Percentiles rank a stretch among this genome's conserved stretches.
Conservation (phyloP, 352 stramenopile genomes). For the Phytopythium cucurbitacearum region DNA sequence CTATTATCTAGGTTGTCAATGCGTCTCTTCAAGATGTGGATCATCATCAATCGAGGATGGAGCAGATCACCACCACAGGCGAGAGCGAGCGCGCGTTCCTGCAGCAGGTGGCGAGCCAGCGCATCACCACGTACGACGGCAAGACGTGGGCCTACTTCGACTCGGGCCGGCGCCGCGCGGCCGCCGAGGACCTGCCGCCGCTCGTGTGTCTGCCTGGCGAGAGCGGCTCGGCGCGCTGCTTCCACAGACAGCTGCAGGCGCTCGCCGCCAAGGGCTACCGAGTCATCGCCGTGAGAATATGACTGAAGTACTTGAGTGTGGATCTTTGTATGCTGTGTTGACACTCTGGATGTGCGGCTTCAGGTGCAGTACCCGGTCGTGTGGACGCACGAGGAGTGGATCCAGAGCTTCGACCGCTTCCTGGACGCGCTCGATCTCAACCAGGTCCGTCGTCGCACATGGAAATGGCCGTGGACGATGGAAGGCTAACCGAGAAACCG, state of each 20-base stretch:
- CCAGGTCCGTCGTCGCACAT: conserved; percentile 11
- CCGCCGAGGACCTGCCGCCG: conserved; percentile 18
- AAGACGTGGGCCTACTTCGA: conserved; percentile 81
- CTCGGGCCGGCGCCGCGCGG: conserved; percentile 35
- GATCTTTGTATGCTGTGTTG: not conserved
- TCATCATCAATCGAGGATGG: not conserved
- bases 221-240: conserved; percentile 44
- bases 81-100: conserved; percentile 51
- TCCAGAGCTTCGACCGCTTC: conserved; percentile 79
- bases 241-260: conserved; percentile 50
- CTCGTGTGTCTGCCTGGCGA: conserved; percentile 65
- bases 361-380: conserved; percentile 68
- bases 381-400: conserved; percentile 80
- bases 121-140: conserved; percentile 72
- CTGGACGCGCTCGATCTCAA: conserved; percentile 55
- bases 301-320: not conserved
- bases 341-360: not conserved
- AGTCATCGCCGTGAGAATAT: conserved; percentile 41
- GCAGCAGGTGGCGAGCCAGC: conserved; percentile 53
- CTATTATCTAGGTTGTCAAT: not conserved
- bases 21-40: conserved; percentile 5
- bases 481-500: not conserved
- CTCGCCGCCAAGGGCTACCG: conserved; percentile 59
- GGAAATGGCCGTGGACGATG: not conserved
- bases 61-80: conserved; percentile 9